These are phyloP conservation scores for Fusarium sp. DNA, from an alignment of 2,329 filamentous ascomycete species.

Conservation along the genomic window DNA sequence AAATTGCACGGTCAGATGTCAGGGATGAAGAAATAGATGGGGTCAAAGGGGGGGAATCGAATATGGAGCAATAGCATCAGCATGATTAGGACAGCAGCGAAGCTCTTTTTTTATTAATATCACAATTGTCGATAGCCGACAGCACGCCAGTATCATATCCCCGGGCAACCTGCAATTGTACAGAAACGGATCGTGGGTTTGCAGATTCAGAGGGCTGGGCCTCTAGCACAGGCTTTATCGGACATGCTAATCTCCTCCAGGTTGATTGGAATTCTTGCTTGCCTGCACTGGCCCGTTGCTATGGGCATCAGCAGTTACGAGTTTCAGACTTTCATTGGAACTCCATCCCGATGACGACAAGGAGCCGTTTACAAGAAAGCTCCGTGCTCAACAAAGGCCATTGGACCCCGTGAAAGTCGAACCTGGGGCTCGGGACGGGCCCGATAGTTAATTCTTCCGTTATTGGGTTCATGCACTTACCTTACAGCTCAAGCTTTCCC, in stretches of 20 bases:
- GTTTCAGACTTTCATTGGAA: slow-evolving; percentile 24
- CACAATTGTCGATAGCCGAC: background rate
- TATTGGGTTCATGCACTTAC: slow-evolving; percentile 25
- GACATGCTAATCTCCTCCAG: slow-evolving; percentile 36
- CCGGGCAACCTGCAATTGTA: slow-evolving; percentile 37
- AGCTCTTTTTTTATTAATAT: slow-evolving; percentile 33
- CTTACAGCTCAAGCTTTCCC: background rate
- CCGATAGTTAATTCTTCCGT: slow-evolving; percentile 20
- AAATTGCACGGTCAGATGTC: slow-evolving; percentile 8
- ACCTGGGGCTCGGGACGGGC: background rate
- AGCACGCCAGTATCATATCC: slow-evolving; percentile 33
- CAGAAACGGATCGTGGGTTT: slow-evolving; percentile 18
- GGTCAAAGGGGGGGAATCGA: background rate
- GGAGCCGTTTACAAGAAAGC: background rate
- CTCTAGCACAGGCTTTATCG: slow-evolving; percentile 5
- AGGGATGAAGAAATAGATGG: slow-evolving; percentile 20
- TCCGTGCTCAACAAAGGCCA: slow-evolving; percentile 6
- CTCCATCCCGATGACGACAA: slow-evolving; percentile 24
- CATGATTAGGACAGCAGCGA: background rate
- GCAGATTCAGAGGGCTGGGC: background rate
- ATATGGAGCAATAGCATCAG: background rate
- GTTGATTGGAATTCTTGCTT: slow-evolving; percentile 39
- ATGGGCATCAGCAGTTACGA: slow-evolving; percentile 20
- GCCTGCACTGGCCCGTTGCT: slow-evolving; percentile 14
- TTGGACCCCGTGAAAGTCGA: background rate